phyloP scores from a whole-genome alignment of 129 eudicot species.

The Lonicera japonica region DNA sequence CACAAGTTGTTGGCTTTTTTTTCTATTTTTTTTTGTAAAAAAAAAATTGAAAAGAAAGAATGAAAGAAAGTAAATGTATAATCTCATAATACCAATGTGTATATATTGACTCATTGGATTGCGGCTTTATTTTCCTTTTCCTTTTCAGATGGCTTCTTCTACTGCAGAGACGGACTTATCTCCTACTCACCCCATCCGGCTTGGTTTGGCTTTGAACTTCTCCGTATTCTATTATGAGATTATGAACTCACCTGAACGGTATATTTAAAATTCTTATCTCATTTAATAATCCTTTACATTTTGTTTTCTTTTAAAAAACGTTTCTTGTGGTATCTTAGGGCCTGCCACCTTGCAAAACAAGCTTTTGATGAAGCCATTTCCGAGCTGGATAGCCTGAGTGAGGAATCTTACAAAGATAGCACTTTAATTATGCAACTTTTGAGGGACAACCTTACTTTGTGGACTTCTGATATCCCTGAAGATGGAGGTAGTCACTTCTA shows the following conservation, averaged over 20 bases:
- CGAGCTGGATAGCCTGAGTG: conserved; percentile 44
- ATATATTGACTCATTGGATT: conserved; percentile 4
- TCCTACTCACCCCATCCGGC: conserved; percentile 47
- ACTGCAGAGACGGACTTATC: conserved; percentile 42
- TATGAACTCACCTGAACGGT: conserved; percentile 54
- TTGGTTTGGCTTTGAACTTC: conserved; percentile 53
- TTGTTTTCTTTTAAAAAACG: background rate
- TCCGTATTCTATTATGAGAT: conserved; percentile 52
- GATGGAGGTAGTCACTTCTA: conserved; percentile 37
- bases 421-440: conserved; percentile 44
- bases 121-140: background rate
- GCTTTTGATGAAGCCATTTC: conserved; percentile 55
- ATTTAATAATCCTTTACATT: background rate
- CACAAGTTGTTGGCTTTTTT: too few species aligned
- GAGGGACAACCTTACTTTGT: conserved; percentile 47
- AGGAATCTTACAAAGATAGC: conserved; percentile 55
- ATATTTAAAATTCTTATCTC: background rate
- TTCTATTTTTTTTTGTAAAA: too few species aligned
- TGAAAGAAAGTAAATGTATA: too few species aligned
- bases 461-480: conserved; percentile 50
- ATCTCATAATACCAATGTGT: too few species aligned
- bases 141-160: conserved; percentile 33
- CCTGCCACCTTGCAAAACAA: conserved; percentile 50
- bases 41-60: too few species aligned
- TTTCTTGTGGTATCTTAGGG: conserved; percentile 14